Conservation (phyloP, 2,329 filamentous ascomycete genomes). For the Trichophyton rubrum region DNA sequence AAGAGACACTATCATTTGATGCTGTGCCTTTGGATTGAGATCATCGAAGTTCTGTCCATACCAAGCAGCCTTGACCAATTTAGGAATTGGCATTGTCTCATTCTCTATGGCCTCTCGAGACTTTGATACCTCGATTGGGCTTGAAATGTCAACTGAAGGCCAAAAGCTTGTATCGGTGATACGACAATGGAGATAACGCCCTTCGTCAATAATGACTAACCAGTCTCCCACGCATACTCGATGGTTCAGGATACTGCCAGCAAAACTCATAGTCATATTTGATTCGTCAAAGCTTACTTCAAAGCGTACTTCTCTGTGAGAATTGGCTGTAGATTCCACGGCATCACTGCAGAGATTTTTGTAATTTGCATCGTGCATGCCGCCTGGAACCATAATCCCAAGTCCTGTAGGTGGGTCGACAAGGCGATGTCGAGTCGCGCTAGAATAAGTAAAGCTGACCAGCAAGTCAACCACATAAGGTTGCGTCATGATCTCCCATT, state of each 20-base stretch:
- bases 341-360: background rate
- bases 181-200: slow-evolving; percentile 35
- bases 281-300: slow-evolving; percentile 23
- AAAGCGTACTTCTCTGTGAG: background rate
- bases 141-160: slow-evolving; percentile 32
- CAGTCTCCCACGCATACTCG: slow-evolving; percentile 40
- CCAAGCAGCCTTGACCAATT: slow-evolving; percentile 16
- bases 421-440: slow-evolving; percentile 34
- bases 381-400: slow-evolving; percentile 27
- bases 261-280: slow-evolving; percentile 22
- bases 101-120: background rate
- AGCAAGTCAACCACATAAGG: slow-evolving; percentile 76
- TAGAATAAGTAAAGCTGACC: slow-evolving; percentile 64
- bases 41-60: slow-evolving; percentile 33
- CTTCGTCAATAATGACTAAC: slow-evolving; percentile 32
- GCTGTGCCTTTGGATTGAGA: slow-evolving; percentile 20
- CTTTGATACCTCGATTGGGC: slow-evolving; percentile 14
- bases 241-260: slow-evolving; percentile 15
- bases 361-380: background rate
- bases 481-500: slow-evolving; percentile 68
- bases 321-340: background rate
- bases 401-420: slow-evolving; percentile 47
- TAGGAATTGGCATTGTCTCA: background rate
- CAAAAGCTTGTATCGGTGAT: slow-evolving; percentile 36
- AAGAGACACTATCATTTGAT: slow-evolving; percentile 22